Conservation (phyloP, 139 green algal genomes). For the Ostreobium quekettii region DNA sequence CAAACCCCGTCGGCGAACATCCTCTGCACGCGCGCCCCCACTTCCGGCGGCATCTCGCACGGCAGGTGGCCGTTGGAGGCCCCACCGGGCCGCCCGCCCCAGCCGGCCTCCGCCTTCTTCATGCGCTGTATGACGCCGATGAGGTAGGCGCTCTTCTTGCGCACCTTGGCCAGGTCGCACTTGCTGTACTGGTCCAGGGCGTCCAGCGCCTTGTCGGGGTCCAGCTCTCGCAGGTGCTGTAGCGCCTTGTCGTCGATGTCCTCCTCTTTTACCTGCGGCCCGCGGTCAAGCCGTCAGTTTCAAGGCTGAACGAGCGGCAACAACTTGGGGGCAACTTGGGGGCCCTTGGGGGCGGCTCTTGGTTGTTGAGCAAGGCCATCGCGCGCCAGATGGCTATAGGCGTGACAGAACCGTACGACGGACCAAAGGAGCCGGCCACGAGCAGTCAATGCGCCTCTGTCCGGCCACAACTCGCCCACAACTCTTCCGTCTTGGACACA, state of each 20-base stretch:
- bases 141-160: slow-evolving; percentile 36
- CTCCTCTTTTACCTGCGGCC: slow-evolving; percentile 12
- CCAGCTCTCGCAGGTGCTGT: slow-evolving; percentile 21
- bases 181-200: slow-evolving; percentile 34
- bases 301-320: background rate
- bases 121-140: slow-evolving; percentile 23
- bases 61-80: background rate
- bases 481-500: too few species aligned
- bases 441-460: background rate
- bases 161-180: slow-evolving; percentile 24
- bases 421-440: background rate
- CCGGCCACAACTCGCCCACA: too few species aligned
- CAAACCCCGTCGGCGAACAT: slow-evolving; percentile 13
- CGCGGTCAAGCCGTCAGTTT: background rate
- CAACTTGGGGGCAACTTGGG: background rate
- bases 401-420: background rate
- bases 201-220: slow-evolving; percentile 22
- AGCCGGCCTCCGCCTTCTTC: background rate
- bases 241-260: slow-evolving; percentile 29
- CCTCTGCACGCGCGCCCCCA: slow-evolving; percentile 27
- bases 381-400: background rate
- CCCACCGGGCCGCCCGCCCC: background rate
- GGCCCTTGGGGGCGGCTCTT: too few species aligned
- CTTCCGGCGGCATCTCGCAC: slow-evolving; percentile 18
- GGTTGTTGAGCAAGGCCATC: too few species aligned